phyloP scores from a whole-genome alignment of 148 eudicot genomes.

The Camellia japonica region DNA sequence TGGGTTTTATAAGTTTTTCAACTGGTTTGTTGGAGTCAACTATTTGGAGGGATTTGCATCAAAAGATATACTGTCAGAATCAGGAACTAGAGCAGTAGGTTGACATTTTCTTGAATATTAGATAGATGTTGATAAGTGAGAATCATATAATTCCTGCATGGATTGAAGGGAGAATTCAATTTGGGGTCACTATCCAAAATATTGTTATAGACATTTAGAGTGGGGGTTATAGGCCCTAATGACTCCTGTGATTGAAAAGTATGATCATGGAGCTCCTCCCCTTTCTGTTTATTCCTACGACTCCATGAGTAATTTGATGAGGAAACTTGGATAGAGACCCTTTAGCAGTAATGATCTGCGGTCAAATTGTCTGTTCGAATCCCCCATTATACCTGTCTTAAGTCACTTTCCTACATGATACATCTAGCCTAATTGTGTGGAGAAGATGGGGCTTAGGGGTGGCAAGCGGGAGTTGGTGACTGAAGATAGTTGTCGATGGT shows the following conservation, averaged over 20 bases:
- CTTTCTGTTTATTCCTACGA: not conserved
- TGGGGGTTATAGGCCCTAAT: not conserved
- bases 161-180: not conserved
- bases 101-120: not conserved
- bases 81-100: not conserved
- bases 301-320: not conserved
- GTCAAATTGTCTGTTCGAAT: too few relatives aligned
- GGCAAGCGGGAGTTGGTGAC: too few relatives aligned
- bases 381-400: too few relatives aligned
- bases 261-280: not conserved
- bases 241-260: not conserved
- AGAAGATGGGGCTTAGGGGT: not conserved
- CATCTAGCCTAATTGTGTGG: not conserved
- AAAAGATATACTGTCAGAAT: not conserved
- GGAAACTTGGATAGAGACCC: not conserved
- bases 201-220: not conserved
- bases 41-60: not conserved
- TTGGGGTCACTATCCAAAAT: not conserved
- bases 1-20: not conserved
- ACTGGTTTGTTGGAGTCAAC: not conserved
- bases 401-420: too few relatives aligned
- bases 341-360: not conserved
- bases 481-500: too few relatives aligned
- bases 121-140: too few relatives aligned
- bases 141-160: not conserved